Evolutionary conservation across 2,329 filamentous ascomycete genomes (phyloP), one percentile per base, ranked within the genome.

Genomic region (Pseudogymnoascus destructans): DNA sequence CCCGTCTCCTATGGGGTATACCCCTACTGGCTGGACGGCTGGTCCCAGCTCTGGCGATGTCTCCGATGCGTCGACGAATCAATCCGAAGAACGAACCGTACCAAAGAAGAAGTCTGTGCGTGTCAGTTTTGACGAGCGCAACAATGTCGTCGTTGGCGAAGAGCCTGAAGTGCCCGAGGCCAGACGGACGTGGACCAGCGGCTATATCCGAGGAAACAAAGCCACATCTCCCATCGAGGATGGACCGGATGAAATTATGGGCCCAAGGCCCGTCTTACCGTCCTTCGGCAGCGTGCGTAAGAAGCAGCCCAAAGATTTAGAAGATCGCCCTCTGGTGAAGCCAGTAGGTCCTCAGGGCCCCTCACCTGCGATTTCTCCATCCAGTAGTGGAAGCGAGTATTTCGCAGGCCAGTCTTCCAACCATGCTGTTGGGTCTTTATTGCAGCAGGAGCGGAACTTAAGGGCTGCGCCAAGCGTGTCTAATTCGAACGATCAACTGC

Each of bases 121-220:
- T 21, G 87, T 91, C 52, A 95, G 89, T 71, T 96, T 90, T 67
- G 85, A 89, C 62, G 85, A 89, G 55, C 77, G 79, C 32, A 75
- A 72, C n/a, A 79, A 76, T 7, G 72, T 79, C 8, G 72, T 81
- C 1, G 75, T 81, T 19, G 78, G 77, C 5, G 75, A 81, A 57
- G 70, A 75, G 8, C 70, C 71, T 6, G 66, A 69, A 8, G 57
- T 71, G 1, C 63, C 68, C 33, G 64, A 57, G 58, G 66, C 38
- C 61, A 79, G 72, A 63, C 74, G 77, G 54, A 67, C 73, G 10
- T 82, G 79, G 79, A 79, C 79, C 35, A 75, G 70, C 63, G 74
- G 72, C 58, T 71, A 80, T 19, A 74, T 73, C 3, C 73, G 72
- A 54, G 69, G 71, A 42, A 77, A 77, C 64, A 78, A 79, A 67